phyloP scores from a whole-genome alignment of 352 stramenopile genomes.

The Aphanomyces astaci region DNA sequence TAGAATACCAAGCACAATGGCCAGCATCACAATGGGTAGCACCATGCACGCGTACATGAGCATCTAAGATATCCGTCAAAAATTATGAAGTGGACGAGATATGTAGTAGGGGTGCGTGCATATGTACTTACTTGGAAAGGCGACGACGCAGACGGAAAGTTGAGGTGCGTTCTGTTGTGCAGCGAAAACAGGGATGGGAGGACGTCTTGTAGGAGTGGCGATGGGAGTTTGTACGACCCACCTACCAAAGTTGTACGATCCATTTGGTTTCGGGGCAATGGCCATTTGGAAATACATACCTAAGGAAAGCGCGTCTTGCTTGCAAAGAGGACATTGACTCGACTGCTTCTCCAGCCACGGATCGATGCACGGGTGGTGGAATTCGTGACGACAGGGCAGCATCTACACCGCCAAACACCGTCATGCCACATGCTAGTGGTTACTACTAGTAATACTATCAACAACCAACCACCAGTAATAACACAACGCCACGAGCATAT shows the following conservation, averaged over 20 bases:
- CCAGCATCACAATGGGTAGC: not conserved
- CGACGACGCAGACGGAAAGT: not conserved
- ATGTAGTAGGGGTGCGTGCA: too few relatives aligned
- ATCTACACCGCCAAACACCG: not conserved
- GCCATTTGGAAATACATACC: not conserved
- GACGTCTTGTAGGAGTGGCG: not conserved
- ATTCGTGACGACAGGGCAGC: constrained; percentile 16
- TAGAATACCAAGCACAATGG: not conserved
- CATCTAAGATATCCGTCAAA: not conserved
- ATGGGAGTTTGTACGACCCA: not conserved
- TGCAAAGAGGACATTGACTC: constrained; percentile 17
- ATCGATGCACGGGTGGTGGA: constrained; percentile 18
- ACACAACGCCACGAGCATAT: too few relatives aligned
- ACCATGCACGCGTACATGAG: constrained; percentile 8
- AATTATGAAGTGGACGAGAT: not conserved
- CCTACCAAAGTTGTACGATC: not conserved
- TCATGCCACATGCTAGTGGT: too few relatives aligned
- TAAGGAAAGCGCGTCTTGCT: not conserved
- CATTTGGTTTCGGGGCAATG: too few relatives aligned
- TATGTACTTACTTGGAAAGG: not conserved
- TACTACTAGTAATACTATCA: too few relatives aligned
- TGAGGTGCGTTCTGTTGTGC: not conserved
- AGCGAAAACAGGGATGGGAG: not conserved
- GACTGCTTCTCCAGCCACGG: constrained; percentile 18
- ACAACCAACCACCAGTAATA: not conserved